phyloP scores from a whole-genome alignment of 495 filamentous ascomycete species.

The Trichoderma erinaceum region DNA sequence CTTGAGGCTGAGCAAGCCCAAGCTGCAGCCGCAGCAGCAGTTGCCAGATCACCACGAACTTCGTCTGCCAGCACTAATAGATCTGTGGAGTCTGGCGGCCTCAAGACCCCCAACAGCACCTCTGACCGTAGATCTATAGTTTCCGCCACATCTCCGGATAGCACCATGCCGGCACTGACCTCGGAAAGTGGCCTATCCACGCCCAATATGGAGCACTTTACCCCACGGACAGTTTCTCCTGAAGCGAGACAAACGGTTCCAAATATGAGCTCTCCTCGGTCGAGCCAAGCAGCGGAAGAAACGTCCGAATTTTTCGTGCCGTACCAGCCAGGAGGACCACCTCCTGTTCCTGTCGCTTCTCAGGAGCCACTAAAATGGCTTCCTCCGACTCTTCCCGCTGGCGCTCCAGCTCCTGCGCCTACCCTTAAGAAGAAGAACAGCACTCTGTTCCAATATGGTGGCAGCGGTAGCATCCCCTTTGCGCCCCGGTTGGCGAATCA shows the following conservation, averaged over 20 bases:
- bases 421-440: conserved; percentile 19
- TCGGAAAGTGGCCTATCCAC: background rate
- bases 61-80: background rate
- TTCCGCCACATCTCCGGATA: background rate
- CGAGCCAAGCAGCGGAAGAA: background rate
- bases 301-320: conserved; percentile 26
- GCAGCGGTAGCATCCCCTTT: conserved; percentile 14
- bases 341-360: conserved; percentile 20
- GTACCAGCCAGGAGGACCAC: conserved; percentile 36
- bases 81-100: background rate
- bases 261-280: conserved; percentile 5
- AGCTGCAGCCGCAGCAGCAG: background rate
- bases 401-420: conserved; percentile 16
- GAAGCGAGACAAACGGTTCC: conserved; percentile 3
- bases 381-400: conserved; percentile 21
- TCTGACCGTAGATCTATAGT: background rate
- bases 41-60: background rate
- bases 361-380: conserved; percentile 32
- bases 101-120: conserved; percentile 16
- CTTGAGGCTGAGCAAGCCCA: conserved; percentile 21
- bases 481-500: background rate
- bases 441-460: conserved; percentile 12
- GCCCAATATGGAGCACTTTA: background rate
- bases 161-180: background rate
- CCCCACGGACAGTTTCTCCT: background rate